Conservation (phyloP, 192 early-diverging fungal genomes). For the Mortierella antarctica region DNA sequence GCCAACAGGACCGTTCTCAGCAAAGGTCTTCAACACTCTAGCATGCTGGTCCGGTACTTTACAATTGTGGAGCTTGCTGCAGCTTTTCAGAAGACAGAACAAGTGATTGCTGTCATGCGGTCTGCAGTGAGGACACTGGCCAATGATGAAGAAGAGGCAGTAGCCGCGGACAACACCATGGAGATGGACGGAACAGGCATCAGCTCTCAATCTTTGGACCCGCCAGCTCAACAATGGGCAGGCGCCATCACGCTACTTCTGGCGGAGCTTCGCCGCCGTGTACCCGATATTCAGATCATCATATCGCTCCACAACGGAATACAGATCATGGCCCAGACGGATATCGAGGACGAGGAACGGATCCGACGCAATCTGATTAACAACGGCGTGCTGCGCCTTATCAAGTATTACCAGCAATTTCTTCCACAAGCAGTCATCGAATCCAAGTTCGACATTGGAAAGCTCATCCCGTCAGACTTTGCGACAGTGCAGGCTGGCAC, state of each 20-base stretch:
- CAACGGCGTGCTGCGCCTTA: conserved; percentile 65
- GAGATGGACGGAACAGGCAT: not conserved
- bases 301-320: conserved; percentile 59
- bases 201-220: conserved; percentile 5
- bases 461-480: conserved; percentile 76
- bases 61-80: conserved; percentile 65
- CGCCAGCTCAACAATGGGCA: conserved; percentile 36
- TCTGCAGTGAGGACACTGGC: conserved; percentile 27
- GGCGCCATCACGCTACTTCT: conserved; percentile 42
- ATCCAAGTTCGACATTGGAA: conserved; percentile 77
- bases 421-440: conserved; percentile 74
- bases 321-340: conserved; percentile 31
- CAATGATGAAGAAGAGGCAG: conserved; percentile 20
- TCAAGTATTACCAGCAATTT: conserved; percentile 74
- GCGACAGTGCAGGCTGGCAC: conserved; percentile 59
- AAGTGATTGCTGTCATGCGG: conserved; percentile 52
- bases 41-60: conserved; percentile 71
- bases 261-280: conserved; percentile 70
- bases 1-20: conserved; percentile 63
- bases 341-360: conserved; percentile 54
- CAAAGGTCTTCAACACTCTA: conserved; percentile 74
- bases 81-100: conserved; percentile 70
- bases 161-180: not conserved
- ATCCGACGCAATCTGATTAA: conserved; percentile 56
- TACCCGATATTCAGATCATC: conserved; percentile 80